Evolutionary conservation across 345 rosid genomes (phyloP), one percentile per base, ranked within the genome.

Genomic region (Sisymbrium irio): DNA sequence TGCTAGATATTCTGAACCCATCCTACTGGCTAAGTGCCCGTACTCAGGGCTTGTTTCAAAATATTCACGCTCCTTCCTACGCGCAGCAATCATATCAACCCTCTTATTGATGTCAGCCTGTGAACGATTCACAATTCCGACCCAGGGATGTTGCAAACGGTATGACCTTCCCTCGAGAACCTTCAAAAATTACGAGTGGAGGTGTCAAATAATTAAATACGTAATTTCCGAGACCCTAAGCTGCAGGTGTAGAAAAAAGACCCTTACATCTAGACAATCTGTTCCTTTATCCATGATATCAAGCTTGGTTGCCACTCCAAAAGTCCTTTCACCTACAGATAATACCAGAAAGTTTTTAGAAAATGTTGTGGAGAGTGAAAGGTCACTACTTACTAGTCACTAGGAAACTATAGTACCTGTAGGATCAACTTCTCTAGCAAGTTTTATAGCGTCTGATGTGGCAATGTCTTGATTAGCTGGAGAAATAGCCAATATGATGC

Each of bases 391-490:
- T 50, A 45, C 20, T 40, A 76, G 65, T 47, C 17, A 47, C 11
- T 55, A 65, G 18, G 67, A 56, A 47, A 41, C 28, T 28, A 50
- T 44, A 45, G 45, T 79, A 95, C 99, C 99, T 77, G 98, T 51
- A 65, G 99, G 98, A 86, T 95, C 99, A 66, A 95, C 99, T 87
- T 95, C 99, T 84, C 96, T 88, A 51, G 99, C 99, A 35, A 95
- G 96, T 81, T 95, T 95, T 74, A 95, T 95, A 54, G 99, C 99
- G 74, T 95, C 99, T 47, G 99, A 92, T 50, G 99, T 95, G 56
- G 99, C 99, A 85, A 95, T 95, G 78, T 95, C 99, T 87, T 95
- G 99, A 88, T 95, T 95, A 9, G 99, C 99, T 50, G 99, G 99
- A 76, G 99, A 88, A 60, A 95, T 89, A 37, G 99, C 99, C 90